These are phyloP conservation scores for Yarrowia bubula DNA, from an alignment of 805 yeast genomes.

Conservation along the genomic window DNA sequence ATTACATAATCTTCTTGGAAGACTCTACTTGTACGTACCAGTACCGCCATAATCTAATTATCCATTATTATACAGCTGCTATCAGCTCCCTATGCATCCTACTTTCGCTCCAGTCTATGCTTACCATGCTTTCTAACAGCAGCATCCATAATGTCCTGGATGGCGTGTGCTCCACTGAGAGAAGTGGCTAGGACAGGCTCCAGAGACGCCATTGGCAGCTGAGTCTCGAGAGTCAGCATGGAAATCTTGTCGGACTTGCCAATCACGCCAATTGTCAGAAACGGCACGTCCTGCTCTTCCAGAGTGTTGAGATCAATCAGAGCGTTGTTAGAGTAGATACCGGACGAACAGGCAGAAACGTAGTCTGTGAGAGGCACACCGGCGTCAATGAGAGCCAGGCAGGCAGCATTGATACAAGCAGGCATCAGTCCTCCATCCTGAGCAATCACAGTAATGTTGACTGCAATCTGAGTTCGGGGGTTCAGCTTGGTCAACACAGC, in stretches of 20 bases:
- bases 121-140: constrained; percentile 77
- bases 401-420: constrained; percentile 76
- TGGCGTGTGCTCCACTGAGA: constrained; percentile 79
- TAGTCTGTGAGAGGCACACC: constrained; percentile 94
- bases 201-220: constrained; percentile 76
- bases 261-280: constrained; percentile 76
- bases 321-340: constrained; percentile 73
- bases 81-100: neutral
- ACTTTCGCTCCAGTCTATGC: constrained; percentile 48
- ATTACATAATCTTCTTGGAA: too few relatives aligned
- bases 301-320: constrained; percentile 75
- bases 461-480: constrained; percentile 78
- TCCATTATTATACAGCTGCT: neutral
- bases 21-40: too few relatives aligned
- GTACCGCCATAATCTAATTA: too few relatives aligned
- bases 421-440: constrained; percentile 90
- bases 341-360: constrained; percentile 76
- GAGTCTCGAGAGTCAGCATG: constrained; percentile 72
- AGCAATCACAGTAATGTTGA: constrained; percentile 72
- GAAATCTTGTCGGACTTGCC: constrained; percentile 81
- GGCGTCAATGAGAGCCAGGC: constrained; percentile 89
- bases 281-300: constrained; percentile 82
- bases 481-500: constrained; percentile 71
- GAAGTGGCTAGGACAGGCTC: constrained; percentile 77
- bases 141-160: constrained; percentile 81